These are phyloP conservation scores for Botryotinia narcissicola DNA, from an alignment of 2,329 filamentous ascomycete species.

Conservation along the genomic window DNA sequence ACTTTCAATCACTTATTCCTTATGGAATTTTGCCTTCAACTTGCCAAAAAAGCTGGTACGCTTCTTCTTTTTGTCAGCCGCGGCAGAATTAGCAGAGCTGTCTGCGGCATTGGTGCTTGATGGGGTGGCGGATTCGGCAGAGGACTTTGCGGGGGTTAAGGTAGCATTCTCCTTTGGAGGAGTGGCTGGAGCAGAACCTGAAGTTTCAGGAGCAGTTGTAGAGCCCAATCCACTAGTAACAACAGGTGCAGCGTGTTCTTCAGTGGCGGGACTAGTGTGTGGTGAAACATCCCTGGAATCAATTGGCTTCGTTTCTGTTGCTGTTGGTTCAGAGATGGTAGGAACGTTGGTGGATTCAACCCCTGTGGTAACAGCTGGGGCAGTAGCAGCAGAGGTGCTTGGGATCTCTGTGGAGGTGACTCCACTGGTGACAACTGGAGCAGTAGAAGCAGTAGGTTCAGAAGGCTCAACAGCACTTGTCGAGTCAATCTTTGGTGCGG, in stretches of 20 bases:
- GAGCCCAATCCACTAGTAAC: slow-evolving; percentile 33
- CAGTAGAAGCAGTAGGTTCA: slow-evolving; percentile 23
- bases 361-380: slow-evolving; percentile 1
- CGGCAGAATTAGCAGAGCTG: slow-evolving; percentile 29
- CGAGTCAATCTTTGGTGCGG: slow-evolving; percentile 39
- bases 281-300: slow-evolving; percentile 35
- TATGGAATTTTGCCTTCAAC: slow-evolving; percentile 52
- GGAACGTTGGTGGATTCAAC: background rate
- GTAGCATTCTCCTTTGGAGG: slow-evolving; percentile 28
- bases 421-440: slow-evolving; percentile 12
- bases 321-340: background rate
- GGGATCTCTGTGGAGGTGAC: background rate
- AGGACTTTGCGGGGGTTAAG: slow-evolving; percentile 29
- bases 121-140: slow-evolving; percentile 30
- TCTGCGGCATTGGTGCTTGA: slow-evolving; percentile 33
- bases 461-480: slow-evolving; percentile 36
- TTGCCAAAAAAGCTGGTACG: slow-evolving; percentile 42
- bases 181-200: slow-evolving; percentile 24
- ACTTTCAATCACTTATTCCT: slow-evolving; percentile 30
- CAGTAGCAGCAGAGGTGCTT: background rate
- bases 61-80: slow-evolving; percentile 40
- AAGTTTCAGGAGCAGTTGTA: slow-evolving; percentile 27
- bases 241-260: slow-evolving; percentile 28
- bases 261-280: slow-evolving; percentile 26
- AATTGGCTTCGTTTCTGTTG: background rate